These are phyloP conservation scores for Scutellaria minor DNA, from an alignment of 257 asterid species.

Conservation along the genomic window DNA sequence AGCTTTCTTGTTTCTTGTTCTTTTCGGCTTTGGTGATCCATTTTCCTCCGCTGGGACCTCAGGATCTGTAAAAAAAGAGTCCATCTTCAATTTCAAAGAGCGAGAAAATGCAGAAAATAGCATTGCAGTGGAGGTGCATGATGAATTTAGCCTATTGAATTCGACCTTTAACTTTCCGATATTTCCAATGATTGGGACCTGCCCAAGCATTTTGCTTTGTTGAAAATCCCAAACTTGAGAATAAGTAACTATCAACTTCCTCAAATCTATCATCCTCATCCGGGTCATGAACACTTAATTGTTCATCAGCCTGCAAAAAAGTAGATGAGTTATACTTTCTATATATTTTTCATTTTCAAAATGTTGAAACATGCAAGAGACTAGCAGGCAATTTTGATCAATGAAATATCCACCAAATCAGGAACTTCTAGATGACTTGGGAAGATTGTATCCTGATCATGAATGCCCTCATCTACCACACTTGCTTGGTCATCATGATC, in stretches of 20 bases:
- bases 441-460: constrained; percentile 52
- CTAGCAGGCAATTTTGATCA: constrained; percentile 4
- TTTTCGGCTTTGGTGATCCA: constrained; percentile 70
- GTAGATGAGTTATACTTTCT: constrained; percentile 25
- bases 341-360: constrained; percentile 4
- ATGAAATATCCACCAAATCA: constrained; percentile 43
- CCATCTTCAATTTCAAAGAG: constrained; percentile 25
- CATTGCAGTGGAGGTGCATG: constrained; percentile 14
- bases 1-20: constrained; percentile 60
- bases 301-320: constrained; percentile 60
- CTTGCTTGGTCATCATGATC: constrained; percentile 73
- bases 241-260: constrained; percentile 75
- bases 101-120: not conserved
- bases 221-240: constrained; percentile 76
- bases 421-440: constrained; percentile 57
- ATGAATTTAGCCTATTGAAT: constrained; percentile 28
- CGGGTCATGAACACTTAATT: constrained; percentile 47
- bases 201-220: constrained; percentile 96
- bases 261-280: constrained; percentile 64
- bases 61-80: constrained; percentile 49
- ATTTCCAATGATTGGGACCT: constrained; percentile 97
- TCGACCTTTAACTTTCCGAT: constrained; percentile 75
- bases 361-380: constrained; percentile 20
- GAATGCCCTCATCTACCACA: constrained; percentile 58
- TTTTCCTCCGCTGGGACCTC: constrained; percentile 57